Percentiles rank a stretch among this genome's conserved stretches.
Conservation (phyloP, 2,329 filamentous ascomycete genomes). For the Xylaria hypoxylon region DNA sequence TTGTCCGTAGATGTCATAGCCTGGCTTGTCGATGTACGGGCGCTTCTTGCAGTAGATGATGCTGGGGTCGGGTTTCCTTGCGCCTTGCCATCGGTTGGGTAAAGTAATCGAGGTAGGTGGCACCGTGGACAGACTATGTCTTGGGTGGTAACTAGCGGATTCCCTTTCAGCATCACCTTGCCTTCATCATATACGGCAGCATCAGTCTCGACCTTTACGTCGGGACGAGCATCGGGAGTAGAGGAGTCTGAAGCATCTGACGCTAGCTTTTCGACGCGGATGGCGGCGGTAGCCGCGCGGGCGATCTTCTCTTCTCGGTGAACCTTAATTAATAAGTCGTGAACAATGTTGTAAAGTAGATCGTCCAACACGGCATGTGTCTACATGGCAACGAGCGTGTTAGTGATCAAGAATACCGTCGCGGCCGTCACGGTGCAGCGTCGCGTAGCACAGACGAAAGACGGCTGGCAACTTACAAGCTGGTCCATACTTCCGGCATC, state of each 20-base stretch:
- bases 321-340: constrained; percentile 78
- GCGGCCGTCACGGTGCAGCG: constrained; percentile 25
- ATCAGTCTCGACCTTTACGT: constrained; percentile 72
- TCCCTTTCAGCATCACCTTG: constrained; percentile 75
- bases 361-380: constrained; percentile 78
- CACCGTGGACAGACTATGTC: constrained; percentile 81
- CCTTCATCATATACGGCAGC: constrained; percentile 78
- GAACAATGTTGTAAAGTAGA: constrained; percentile 79
- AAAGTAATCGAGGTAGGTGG: constrained; percentile 77
- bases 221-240: constrained; percentile 64
- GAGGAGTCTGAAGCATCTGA: constrained; percentile 66
- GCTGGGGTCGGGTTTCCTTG: constrained; percentile 72
- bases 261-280: constrained; percentile 72
- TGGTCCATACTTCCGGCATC: constrained; percentile 67
- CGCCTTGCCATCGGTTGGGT: constrained; percentile 78
- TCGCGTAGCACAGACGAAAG: constrained; percentile 32
- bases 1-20: constrained; percentile 85
- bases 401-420: constrained; percentile 24
- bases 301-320: constrained; percentile 84
- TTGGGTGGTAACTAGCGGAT: constrained; percentile 76
- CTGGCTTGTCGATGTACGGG: constrained; percentile 80
- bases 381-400: constrained; percentile 52
- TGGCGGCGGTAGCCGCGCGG: constrained; percentile 73
- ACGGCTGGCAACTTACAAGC: constrained; percentile 62
- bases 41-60: constrained; percentile 83